These are phyloP conservation scores for Saccharomyces hybrid DNA, from an alignment of 1,139 yeast species.

Conservation along the genomic window DNA sequence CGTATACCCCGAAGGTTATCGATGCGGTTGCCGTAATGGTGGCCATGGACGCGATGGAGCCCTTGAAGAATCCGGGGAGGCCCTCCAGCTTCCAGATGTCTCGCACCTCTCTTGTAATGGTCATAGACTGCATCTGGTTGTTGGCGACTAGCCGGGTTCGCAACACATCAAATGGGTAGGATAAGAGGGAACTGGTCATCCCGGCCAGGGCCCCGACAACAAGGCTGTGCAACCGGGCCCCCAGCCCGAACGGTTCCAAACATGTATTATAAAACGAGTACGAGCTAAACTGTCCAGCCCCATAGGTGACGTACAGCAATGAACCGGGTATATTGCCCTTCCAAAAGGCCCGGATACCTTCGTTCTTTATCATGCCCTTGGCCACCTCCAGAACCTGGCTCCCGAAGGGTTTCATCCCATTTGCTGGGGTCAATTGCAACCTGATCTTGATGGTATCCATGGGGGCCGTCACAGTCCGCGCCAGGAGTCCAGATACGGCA, in stretches of 20 bases:
- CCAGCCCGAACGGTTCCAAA: constrained; percentile 31
- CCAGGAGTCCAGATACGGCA: constrained; percentile 60
- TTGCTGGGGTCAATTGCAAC: constrained; percentile 49
- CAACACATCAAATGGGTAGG: constrained; percentile 84
- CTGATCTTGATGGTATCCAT: constrained; percentile 83
- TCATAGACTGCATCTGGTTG: constrained; percentile 21
- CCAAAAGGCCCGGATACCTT: constrained; percentile 70
- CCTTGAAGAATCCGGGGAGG: constrained; percentile 50
- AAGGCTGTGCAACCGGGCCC: constrained; percentile 34
- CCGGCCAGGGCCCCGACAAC: constrained; percentile 78
- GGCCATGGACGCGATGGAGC: constrained; percentile 54
- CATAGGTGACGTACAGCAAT: constrained; percentile 72
- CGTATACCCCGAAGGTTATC: constrained; percentile 61
- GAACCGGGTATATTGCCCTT: constrained; percentile 95
- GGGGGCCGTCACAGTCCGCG: constrained; percentile 77
- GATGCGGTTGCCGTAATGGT: constrained; percentile 65
- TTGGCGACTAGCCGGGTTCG: constrained; percentile 77
- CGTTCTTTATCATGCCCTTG: constrained; percentile 37
- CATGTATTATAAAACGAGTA: constrained; percentile 49
- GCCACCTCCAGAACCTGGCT: constrained; percentile 34
- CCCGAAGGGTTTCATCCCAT: constrained; percentile 22
- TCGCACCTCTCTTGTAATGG: constrained; percentile 32
- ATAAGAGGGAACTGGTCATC: constrained; percentile 54
- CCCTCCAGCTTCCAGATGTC: constrained; percentile 47
- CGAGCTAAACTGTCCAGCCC: constrained; percentile 75